Evolutionary conservation across 202 grass and related monocot species (phyloP).

Genomic region (Brachypodium distachyon): DNA sequence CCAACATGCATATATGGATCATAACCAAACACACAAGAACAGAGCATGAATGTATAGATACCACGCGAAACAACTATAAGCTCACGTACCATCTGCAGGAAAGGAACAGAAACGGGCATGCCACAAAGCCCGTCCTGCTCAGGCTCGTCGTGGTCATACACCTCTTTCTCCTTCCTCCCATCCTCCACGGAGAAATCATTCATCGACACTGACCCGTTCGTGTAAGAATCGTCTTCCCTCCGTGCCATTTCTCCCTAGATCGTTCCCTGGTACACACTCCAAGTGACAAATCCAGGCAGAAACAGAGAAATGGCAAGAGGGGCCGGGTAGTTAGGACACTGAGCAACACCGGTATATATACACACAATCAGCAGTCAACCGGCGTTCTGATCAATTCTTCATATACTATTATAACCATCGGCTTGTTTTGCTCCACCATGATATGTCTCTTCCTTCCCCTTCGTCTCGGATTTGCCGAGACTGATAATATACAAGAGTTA

Average conservation of each 20-base stretch:
- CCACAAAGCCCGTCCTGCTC: neutral
- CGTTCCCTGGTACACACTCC: neutral
- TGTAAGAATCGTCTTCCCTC: constrained; percentile 43
- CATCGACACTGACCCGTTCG: constrained; percentile 45
- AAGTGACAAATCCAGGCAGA: neutral
- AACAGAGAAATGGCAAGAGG: neutral
- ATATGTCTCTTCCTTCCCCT: constrained; percentile 6
- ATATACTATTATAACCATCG: neutral
- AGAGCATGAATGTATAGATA: neutral
- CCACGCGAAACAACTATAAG: neutral
- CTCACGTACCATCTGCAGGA: constrained; percentile 57
- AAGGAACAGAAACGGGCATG: constrained; percentile 24
- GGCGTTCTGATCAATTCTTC: too few species aligned
- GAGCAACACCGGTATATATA: neutral
- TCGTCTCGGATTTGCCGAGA: neutral
- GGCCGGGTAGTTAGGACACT: too few species aligned
- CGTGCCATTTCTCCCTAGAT: constrained; percentile 29
- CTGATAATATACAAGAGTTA: too few species aligned
- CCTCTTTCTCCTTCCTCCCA: constrained; percentile 21
- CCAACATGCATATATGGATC: neutral
- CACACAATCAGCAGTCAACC: neutral
- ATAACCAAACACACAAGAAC: neutral
- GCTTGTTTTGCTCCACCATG: constrained; percentile 8
- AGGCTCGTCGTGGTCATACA: neutral
- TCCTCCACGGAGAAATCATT: constrained; percentile 55